Percentiles rank a stretch among this genome's conserved stretches.
These are phyloP conservation scores for Globisporangium cederbergense DNA, from an alignment of 352 stramenopile species.

Conservation along the genomic window DNA sequence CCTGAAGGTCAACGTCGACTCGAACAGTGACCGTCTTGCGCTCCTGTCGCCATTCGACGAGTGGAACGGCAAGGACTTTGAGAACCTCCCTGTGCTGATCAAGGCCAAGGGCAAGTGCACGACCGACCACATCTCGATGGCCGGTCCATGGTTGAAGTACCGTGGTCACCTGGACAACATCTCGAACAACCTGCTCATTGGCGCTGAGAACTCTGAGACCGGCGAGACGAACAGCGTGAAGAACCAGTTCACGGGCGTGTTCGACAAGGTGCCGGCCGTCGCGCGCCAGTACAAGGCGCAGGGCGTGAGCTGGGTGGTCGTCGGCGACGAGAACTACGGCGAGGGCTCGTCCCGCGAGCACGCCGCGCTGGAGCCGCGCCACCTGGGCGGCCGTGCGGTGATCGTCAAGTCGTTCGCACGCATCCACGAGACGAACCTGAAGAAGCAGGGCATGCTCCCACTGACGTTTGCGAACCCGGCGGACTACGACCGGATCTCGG, in stretches of 20 bases:
- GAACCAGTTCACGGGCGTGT: constrained; percentile 87
- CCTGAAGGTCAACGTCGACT: constrained; percentile 79
- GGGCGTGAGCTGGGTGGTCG: constrained; percentile 88
- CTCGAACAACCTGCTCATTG: constrained; percentile 94
- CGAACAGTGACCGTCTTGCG: constrained; percentile 83
- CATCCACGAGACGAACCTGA: constrained; percentile 95
- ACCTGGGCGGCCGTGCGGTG: constrained; percentile 88
- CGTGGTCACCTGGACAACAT: constrained; percentile 94
- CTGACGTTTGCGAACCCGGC: constrained; percentile 90
- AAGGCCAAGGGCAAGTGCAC: constrained; percentile 96
- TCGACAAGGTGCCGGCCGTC: constrained; percentile 88
- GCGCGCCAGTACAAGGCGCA: constrained; percentile 90
- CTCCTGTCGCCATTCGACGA: constrained; percentile 86
- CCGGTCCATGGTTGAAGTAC: constrained; percentile 93
- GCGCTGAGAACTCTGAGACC: constrained; percentile 91
- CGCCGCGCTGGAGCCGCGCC: constrained; percentile 88
- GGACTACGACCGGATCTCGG: constrained; percentile 92
- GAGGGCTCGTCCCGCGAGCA: constrained; percentile 92
- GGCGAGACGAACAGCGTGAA: constrained; percentile 90
- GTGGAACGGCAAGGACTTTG: constrained; percentile 89
- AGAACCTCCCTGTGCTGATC: constrained; percentile 88
- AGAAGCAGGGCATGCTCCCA: constrained; percentile 95
- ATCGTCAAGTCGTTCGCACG: constrained; percentile 93
- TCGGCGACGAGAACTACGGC: constrained; percentile 94
- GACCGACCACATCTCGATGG: constrained; percentile 94